These are phyloP conservation scores for Ensete ventricosum DNA, from an alignment of 176 grass and related monocot genomes.

Conservation along the genomic window DNA sequence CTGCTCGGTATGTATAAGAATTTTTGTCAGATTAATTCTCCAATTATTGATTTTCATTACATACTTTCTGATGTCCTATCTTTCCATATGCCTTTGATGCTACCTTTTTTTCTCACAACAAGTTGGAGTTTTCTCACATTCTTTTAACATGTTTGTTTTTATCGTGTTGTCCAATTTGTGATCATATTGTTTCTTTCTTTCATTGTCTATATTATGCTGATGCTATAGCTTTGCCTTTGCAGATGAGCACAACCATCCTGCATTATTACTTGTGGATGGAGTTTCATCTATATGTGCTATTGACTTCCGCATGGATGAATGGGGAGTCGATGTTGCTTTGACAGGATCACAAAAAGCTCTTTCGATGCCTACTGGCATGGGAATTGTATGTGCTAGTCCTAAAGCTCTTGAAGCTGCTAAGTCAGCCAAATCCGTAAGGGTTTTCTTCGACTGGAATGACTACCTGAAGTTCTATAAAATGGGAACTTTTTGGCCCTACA, in stretches of 20 bases:
- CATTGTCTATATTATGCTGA: not conserved
- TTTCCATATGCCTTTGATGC: too few species aligned
- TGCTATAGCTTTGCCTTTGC: not conserved
- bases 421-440: constrained; percentile 70
- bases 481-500: constrained; percentile 86
- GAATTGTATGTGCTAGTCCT: constrained; percentile 74
- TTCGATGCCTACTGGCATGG: constrained; percentile 85
- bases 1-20: constrained; percentile 43
- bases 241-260: constrained; percentile 64
- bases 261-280: constrained; percentile 74
- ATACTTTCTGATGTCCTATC: too few species aligned
- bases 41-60: too few species aligned
- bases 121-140: too few species aligned
- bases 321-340: constrained; percentile 91
- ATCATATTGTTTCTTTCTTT: not conserved
- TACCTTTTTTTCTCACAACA: too few species aligned
- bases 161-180: not conserved
- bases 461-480: constrained; percentile 79
- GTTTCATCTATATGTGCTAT: constrained; percentile 93
- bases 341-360: constrained; percentile 93
- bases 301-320: constrained; percentile 94
- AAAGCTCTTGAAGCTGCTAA: constrained; percentile 69
- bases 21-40: not conserved
- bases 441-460: constrained; percentile 98
- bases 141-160: too few species aligned